Evolutionary conservation across 441 rosid species (phyloP).

Genomic region (Gossypium gossypioides): DNA sequence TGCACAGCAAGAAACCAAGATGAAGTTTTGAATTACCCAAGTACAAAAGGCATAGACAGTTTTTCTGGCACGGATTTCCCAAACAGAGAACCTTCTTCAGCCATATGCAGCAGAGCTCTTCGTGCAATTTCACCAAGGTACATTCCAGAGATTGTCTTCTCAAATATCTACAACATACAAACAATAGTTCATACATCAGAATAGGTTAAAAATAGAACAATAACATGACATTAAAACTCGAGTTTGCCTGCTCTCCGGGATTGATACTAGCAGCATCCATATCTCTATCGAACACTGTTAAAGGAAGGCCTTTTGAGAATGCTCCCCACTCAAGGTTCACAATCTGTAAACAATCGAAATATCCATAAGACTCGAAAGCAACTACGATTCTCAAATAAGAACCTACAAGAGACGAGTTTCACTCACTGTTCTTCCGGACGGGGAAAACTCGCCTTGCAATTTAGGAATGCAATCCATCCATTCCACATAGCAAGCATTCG

Average conservation of each 20-base stretch:
- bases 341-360: constrained; percentile 31
- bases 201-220: too few species aligned
- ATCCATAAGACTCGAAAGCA: constrained; percentile 8
- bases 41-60: constrained; percentile 41
- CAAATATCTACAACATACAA: constrained; percentile 49
- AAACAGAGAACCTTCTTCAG: constrained; percentile 50
- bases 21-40: constrained; percentile 29
- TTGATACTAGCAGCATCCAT: constrained; percentile 69
- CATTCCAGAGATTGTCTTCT: constrained; percentile 94
- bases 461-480: constrained; percentile 56
- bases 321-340: constrained; percentile 93
- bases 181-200: neutral
- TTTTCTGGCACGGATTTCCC: constrained; percentile 39
- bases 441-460: constrained; percentile 29
- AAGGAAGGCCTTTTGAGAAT: constrained; percentile 62
- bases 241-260: constrained; percentile 80
- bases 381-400: neutral
- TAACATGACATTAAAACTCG: neutral
- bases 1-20: neutral
- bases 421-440: constrained; percentile 49
- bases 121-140: constrained; percentile 81
- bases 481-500: constrained; percentile 88
- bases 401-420: neutral
- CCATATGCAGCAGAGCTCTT: constrained; percentile 49
- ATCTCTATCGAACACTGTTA: constrained; percentile 55